phyloP scores from a whole-genome alignment of 495 filamentous ascomycete species.

The Bacidia rubella region DNA sequence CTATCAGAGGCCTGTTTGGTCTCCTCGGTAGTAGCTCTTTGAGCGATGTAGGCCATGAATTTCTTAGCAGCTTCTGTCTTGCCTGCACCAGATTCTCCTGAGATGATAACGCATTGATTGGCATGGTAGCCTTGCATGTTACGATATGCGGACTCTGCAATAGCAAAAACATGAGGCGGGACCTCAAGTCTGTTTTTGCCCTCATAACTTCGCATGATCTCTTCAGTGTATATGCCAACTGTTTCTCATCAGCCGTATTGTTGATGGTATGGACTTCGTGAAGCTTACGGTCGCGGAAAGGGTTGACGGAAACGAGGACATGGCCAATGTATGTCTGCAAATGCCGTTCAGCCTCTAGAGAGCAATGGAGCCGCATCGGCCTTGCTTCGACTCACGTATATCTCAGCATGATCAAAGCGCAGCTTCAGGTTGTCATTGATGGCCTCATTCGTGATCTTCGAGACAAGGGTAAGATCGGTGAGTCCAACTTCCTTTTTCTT shows the following conservation, averaged over 20 bases:
- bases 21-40: slow-evolving; percentile 46
- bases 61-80: slow-evolving; percentile 99
- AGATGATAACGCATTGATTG: slow-evolving; percentile 99
- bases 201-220: slow-evolving; percentile 77
- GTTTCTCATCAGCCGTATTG: slow-evolving; percentile 15
- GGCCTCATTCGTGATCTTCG: slow-evolving; percentile 95
- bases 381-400: slow-evolving; percentile 53
- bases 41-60: slow-evolving; percentile 99
- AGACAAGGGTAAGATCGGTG: slow-evolving; percentile 91
- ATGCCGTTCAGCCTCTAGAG: slow-evolving; percentile 9
- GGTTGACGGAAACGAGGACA: slow-evolving; percentile 98
- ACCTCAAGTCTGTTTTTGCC: slow-evolving; percentile 95
- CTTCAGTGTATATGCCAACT: slow-evolving; percentile 97
- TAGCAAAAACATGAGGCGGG: slow-evolving; percentile 94
- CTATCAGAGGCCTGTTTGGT: neutral
- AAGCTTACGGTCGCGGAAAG: slow-evolving; percentile 74
- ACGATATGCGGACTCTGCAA: slow-evolving; percentile 93
- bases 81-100: slow-evolving; percentile 93
- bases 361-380: slow-evolving; percentile 18
- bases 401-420: slow-evolving; percentile 89
- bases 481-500: slow-evolving; percentile 99
- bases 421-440: slow-evolving; percentile 99
- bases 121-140: slow-evolving; percentile 99
- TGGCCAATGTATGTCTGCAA: slow-evolving; percentile 93
- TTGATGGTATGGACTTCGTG: neutral